Percentiles rank a stretch among this genome's conserved stretches.
Evolutionary conservation across 2,329 filamentous ascomycete genomes (phyloP).

Genomic region (Fusarium miscanthi): DNA sequence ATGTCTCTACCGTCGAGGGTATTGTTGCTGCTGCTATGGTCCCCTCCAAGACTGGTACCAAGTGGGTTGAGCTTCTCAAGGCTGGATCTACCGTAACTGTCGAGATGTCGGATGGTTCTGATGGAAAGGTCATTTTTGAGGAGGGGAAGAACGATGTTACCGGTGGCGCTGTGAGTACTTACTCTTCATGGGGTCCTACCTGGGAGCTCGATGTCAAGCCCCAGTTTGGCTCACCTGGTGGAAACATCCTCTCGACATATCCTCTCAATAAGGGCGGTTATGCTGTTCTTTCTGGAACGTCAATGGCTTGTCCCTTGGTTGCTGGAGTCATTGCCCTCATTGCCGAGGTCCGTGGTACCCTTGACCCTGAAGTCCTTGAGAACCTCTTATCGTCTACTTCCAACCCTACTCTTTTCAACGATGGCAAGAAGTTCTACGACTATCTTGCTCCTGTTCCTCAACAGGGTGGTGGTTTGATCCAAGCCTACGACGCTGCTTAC

Average conservation of each 20-base stretch:
- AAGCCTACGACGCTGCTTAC: constrained; percentile 69
- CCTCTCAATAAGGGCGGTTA: constrained; percentile 61
- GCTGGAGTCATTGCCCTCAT: constrained; percentile 67
- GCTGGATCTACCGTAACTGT: constrained; percentile 56
- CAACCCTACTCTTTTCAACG: constrained; percentile 61
- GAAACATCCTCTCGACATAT: constrained; percentile 68
- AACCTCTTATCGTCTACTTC: constrained; percentile 61
- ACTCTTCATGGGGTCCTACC: constrained; percentile 69
- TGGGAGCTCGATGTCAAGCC: constrained; percentile 68
- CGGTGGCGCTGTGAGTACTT: constrained; percentile 64
- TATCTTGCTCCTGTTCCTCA: constrained; percentile 66
- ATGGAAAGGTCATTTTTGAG: constrained; percentile 46
- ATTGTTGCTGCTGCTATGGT: constrained; percentile 24
- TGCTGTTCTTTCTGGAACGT: constrained; percentile 65
- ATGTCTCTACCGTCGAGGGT: constrained; percentile 10
- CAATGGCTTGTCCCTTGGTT: constrained; percentile 68
- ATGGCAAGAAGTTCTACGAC: constrained; percentile 50
- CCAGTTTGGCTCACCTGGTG: constrained; percentile 65
- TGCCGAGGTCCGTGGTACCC: constrained; percentile 61
- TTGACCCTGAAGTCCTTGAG: constrained; percentile 61
- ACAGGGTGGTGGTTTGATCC: constrained; percentile 69
- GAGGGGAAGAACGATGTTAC: constrained; percentile 54
- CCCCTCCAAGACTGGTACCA: constrained; percentile 2
- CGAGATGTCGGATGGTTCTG: constrained; percentile 54
- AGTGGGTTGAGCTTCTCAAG: constrained; percentile 25